These are phyloP conservation scores for Angomonas deanei DNA, from an alignment of 208 protist genomes.

Conservation along the genomic window DNA sequence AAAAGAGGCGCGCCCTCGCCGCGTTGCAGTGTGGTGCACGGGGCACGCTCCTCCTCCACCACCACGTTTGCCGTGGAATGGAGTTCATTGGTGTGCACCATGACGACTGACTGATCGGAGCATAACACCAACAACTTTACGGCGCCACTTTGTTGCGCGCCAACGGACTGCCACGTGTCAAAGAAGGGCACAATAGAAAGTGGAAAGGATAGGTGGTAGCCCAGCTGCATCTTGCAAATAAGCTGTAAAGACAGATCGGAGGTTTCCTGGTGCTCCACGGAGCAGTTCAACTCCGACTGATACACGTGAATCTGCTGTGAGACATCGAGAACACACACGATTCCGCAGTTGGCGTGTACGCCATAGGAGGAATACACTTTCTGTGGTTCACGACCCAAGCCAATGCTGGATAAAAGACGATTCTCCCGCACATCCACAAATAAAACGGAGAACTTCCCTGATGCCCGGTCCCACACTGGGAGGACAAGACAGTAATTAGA, in stretches of 20 bases:
- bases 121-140: not conserved
- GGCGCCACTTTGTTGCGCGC: not conserved
- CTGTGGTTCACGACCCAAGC: not conserved
- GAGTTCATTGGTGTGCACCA: not conserved
- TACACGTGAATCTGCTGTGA: conserved; percentile 30
- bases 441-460: not conserved
- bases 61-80: not conserved
- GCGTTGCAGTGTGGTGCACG: not conserved
- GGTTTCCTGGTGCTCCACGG: not conserved
- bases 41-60: conserved; percentile 4
- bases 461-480: conserved; percentile 13
- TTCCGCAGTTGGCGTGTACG: not conserved
- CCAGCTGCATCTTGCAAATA: not conserved
- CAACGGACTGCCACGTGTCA: not conserved
- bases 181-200: not conserved
- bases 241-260: not conserved
- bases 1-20: not conserved
- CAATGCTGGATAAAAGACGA: not conserved
- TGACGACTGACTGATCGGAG: not conserved
- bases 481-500: conserved; percentile 30
- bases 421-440: not conserved
- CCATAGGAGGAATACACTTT: not conserved
- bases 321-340: not conserved
- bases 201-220: not conserved
- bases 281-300: conserved; percentile 7